Base-by-base conservation (phyloP, 2,329 filamentous ascomycete species). In the Stagonosporopsis cucurbitacearum region DNA sequence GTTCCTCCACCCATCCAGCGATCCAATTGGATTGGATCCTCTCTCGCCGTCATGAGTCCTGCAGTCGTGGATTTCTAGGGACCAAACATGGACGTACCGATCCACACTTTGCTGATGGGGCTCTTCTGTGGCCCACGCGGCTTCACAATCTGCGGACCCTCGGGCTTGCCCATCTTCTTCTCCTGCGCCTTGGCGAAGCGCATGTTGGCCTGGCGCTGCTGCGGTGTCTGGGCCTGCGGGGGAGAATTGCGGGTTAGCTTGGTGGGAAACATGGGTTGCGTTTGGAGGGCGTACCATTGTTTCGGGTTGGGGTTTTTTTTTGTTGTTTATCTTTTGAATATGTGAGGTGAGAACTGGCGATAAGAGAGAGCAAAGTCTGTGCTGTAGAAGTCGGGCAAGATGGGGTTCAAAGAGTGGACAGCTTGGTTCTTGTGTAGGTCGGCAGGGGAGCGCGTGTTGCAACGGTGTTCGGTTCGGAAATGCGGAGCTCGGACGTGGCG, bases 191-290 rank as follows among this genome's bases (percentile, higher is more conserved):
- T 88, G 65, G 84, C 87, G 78, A 91, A 96, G 78, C 89, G 89
- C 71, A 85, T 85, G 80, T 95, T 95, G 61, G 88, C 87, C 71
- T 86, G 86, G 75, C 91, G 88, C 81, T 95, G 91, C 77, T 91
- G 85, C 66, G 88, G 90, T 65, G 91, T 95, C 88, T 94, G 90
- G 67, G 87, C 89, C 90, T 92, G 25, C 23, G 11, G 9, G 17
- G 2, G n/a, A n/a, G n/a, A n/a, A n/a, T 40, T 35, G 20, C 25
- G 15, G 19, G 22, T 55, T 46, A 52, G 41, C 33, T 17, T 6
- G 30, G 30, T n/a, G n/a, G n/a, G n/a, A n/a, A n/a, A n/a, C n/a
- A n/a, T n/a, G n/a, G n/a, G n/a, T n/a, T n/a, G 30, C 20, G 20
- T 15, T 25, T 30, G n/a, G 30, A 28, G 39, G 42, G 52, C 55